Conservation (phyloP, 345 rosid species). For the Triadica sebifera region DNA sequence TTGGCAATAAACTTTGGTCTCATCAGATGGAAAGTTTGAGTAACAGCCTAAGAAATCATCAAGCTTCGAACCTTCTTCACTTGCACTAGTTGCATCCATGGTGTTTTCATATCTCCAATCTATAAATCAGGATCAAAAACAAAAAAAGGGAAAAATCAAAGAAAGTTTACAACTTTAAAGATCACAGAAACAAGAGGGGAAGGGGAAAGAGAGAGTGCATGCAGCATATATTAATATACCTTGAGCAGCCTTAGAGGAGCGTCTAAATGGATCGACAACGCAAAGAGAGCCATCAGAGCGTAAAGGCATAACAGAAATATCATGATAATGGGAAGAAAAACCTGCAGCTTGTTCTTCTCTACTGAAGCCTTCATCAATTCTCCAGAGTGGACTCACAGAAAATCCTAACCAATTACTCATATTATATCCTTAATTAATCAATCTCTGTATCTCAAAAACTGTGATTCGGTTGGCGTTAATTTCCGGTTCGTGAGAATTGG, state of each 20-base stretch:
- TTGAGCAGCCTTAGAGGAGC: constrained; percentile 27
- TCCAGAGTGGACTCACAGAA: constrained; percentile 62
- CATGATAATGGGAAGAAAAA: constrained; percentile 6
- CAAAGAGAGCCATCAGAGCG: constrained; percentile 64
- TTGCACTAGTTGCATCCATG: constrained; percentile 16
- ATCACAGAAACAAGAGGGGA: too few relatives aligned
- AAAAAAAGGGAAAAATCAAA: too few relatives aligned
- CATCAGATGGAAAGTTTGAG: constrained; percentile 43
- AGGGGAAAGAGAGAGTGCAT: too few relatives aligned
- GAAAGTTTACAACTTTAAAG: too few relatives aligned
- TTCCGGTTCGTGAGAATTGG: not conserved
- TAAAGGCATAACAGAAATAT: constrained; percentile 52
- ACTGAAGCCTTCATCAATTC: constrained; percentile 39
- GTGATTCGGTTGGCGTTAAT: not conserved
- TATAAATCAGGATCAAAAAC: constrained; percentile 14
- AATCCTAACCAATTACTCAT: constrained; percentile 82
- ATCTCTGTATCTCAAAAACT: constrained; percentile 3
- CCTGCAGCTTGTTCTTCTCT: constrained; percentile 24
- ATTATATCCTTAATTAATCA: not conserved
- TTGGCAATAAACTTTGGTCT: not conserved
- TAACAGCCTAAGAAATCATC: constrained; percentile 68
- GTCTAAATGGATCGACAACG: constrained; percentile 43
- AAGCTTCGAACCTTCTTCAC: constrained; percentile 56
- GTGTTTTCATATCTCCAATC: constrained; percentile 55
- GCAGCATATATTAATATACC: not conserved